These are phyloP conservation scores for Auricularia sp. DNA, from an alignment of 768 basidiomycete genomes.

Conservation along the genomic window DNA sequence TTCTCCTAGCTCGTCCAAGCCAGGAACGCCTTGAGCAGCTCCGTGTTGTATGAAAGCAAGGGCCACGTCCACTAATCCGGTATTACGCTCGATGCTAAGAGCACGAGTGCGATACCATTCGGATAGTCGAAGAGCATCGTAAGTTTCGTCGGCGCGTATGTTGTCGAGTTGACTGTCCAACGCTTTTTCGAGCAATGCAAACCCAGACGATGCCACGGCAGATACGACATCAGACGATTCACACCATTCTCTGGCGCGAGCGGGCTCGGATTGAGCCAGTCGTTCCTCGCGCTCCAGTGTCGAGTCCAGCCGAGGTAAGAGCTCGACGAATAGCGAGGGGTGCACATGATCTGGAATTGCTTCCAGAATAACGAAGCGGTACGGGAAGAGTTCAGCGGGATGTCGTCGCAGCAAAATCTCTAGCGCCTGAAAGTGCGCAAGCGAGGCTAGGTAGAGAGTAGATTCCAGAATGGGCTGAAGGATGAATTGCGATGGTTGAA, in stretches of 20 bases:
- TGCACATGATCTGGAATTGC: slow-evolving; percentile 63
- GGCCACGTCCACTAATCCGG: slow-evolving; percentile 72
- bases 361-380: slow-evolving; percentile 59
- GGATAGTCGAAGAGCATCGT: slow-evolving; percentile 39
- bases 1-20: slow-evolving; percentile 80
- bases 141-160: slow-evolving; percentile 23
- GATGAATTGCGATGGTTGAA: slow-evolving; percentile 46
- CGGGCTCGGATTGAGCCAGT: slow-evolving; percentile 27
- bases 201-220: slow-evolving; percentile 26
- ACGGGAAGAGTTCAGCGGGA: slow-evolving; percentile 48
- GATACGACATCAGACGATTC: slow-evolving; percentile 37
- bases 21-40: slow-evolving; percentile 66
- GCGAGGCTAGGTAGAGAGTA: slow-evolving; percentile 58
- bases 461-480: slow-evolving; percentile 41
- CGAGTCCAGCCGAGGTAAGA: slow-evolving; percentile 56
- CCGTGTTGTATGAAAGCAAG: slow-evolving; percentile 77
- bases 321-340: slow-evolving; percentile 46
- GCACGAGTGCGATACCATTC: slow-evolving; percentile 70
- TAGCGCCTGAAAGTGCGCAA: slow-evolving; percentile 48
- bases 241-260: slow-evolving; percentile 43
- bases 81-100: slow-evolving; percentile 44
- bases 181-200: background rate
- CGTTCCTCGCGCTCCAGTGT: slow-evolving; percentile 20
- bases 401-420: slow-evolving; percentile 50
- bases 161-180: slow-evolving; percentile 3